phyloP scores from a whole-genome alignment of 2,329 filamentous ascomycete species.

The Ciborinia camelliae region DNA sequence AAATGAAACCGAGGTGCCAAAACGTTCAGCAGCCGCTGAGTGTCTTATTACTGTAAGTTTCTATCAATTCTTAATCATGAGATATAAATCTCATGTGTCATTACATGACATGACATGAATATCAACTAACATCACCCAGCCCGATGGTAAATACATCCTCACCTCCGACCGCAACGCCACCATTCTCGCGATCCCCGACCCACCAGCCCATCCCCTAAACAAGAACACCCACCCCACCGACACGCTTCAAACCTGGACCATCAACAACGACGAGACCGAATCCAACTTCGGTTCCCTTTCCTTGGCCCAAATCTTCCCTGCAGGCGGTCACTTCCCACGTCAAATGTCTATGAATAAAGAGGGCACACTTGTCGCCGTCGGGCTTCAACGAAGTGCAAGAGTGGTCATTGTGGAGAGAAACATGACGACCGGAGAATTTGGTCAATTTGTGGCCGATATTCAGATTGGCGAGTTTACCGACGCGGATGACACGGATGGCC shows the following conservation, averaged over 20 bases:
- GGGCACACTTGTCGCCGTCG: slow-evolving; percentile 46
- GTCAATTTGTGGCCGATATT: slow-evolving; percentile 32
- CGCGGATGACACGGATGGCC: slow-evolving; percentile 21
- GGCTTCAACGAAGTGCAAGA: slow-evolving; percentile 41
- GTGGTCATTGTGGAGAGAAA: slow-evolving; percentile 45
- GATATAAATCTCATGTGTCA: neutral
- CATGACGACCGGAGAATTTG: slow-evolving; percentile 42
- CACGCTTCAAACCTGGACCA: slow-evolving; percentile 59
- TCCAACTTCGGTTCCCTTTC: slow-evolving; percentile 44
- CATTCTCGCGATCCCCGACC: slow-evolving; percentile 49
- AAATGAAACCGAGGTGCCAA: slow-evolving; percentile 37
- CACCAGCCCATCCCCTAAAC: slow-evolving; percentile 41
- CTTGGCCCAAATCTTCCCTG: slow-evolving; percentile 44
- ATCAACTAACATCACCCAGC: slow-evolving; percentile 40
- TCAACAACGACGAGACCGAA: slow-evolving; percentile 45
- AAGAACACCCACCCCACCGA: slow-evolving; percentile 53
- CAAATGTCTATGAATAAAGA: slow-evolving; percentile 47
- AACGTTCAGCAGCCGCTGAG: slow-evolving; percentile 51
- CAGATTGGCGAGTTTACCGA: neutral
- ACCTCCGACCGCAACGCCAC: slow-evolving; percentile 65
- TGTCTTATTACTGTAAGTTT: slow-evolving; percentile 55
- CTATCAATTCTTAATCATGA: neutral
- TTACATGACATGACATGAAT: too few species aligned
- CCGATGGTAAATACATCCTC: slow-evolving; percentile 60
- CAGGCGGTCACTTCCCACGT: slow-evolving; percentile 46